Evolutionary conservation across 148 eudicot species (phyloP), one percentile per base, ranked within the genome.

Genomic region (Rhododendron simsii): DNA sequence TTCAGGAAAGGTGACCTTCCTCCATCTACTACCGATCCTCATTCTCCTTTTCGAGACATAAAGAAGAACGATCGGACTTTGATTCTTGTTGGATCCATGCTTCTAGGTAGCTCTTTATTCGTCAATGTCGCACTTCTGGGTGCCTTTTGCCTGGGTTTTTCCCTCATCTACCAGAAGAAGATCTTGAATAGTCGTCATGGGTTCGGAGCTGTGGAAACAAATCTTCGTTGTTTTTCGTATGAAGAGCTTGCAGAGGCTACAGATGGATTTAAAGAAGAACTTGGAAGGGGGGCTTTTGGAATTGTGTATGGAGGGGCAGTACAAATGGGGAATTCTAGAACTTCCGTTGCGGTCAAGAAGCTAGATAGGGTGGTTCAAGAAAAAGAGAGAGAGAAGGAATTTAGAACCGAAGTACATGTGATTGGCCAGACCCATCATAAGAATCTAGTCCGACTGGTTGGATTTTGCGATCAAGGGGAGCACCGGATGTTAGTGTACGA

Each of bases 241-340:
- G 59, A 88, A 82, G 93, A 89, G 83, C 93, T 93, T 30, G 87
- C 30, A 61, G 81, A 87, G 23, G 93, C 95, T 13, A 93, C 95
- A 39, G 7, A 83, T 75, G 93, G 89, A 73, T 93, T 91, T 65
- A 86, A 86, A 37, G 92, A 93, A 86, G 95, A 88, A 63, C 28
- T 81, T 9, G 91, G 86, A 30, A 87, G 87, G 74, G 91, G 89
- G 8, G 59, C 89, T 6, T 59, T 21, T 59, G 65, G 65, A 7
- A 21, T 59, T 59, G 65, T 59, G 9, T 59, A 59, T 59, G 8
- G n/a, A 59, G 65, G 65, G 65, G 65, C 5, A 59, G 2, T 65
- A n/a, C n/a, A 8, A 65, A 65, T n/a, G 10, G 55, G 55, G 55
- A 65, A 2, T 65, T 65, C 12, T 3, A n/a, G 71, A 65, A 65